Evolutionary conservation across 2,329 filamentous ascomycete genomes (phyloP).

Genomic region (Raffaelea deltoideospora): DNA sequence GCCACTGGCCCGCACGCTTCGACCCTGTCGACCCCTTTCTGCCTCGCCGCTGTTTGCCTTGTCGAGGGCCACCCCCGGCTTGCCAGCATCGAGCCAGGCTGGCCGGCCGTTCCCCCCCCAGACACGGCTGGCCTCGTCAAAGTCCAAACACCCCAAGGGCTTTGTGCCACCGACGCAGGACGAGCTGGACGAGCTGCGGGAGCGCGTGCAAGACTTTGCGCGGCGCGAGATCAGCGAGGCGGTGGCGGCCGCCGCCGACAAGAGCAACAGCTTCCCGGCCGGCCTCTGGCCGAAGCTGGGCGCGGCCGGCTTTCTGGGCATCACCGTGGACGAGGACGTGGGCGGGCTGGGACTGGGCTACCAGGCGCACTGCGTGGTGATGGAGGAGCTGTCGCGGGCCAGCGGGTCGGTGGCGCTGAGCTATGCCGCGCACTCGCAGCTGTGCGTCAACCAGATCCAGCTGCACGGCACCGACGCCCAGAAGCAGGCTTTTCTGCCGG

Average conservation of each 20-base stretch:
- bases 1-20: conserved; percentile 13
- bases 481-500: conserved; percentile 67
- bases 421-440: conserved; percentile 89
- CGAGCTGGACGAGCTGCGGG: conserved; percentile 68
- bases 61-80: too few relatives aligned
- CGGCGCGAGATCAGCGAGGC: conserved; percentile 76
- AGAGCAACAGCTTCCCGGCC: conserved; percentile 71
- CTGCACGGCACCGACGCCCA: conserved; percentile 71
- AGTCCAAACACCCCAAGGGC: conserved; percentile 36
- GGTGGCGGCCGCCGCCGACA: conserved; percentile 70
- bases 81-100: too few relatives aligned
- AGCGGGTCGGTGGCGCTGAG: conserved; percentile 74
- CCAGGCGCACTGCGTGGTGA: conserved; percentile 86
- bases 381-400: conserved; percentile 87
- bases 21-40: background rate
- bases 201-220: conserved; percentile 77
- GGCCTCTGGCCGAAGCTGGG: conserved; percentile 92
- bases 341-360: conserved; percentile 88
- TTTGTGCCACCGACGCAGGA: conserved; percentile 54
- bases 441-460: conserved; percentile 93
- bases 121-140: conserved; percentile 39
- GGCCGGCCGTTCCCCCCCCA: too few relatives aligned
- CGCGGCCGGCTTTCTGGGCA: conserved; percentile 78
- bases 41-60: too few relatives aligned
- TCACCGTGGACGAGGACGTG: conserved; percentile 85